Conservation (phyloP, 179 eudicot genomes). For the Vitellaria paradoxa region DNA sequence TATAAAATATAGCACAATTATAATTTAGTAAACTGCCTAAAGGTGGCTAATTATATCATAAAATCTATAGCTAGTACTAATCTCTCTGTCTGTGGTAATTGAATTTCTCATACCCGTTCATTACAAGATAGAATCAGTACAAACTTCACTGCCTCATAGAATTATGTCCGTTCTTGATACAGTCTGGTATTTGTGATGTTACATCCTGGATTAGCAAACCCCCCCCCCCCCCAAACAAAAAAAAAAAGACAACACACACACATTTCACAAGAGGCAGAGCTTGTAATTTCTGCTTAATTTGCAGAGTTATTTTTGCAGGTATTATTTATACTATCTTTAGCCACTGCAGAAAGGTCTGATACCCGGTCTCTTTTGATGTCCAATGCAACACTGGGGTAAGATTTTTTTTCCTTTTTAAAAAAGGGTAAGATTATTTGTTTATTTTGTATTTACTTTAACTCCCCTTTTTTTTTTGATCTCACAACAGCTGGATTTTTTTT, state of each 20-base stretch:
- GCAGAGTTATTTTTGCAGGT: slow-evolving; percentile 38
- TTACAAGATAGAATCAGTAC: background rate
- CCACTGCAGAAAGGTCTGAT: slow-evolving; percentile 38
- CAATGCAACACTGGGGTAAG: slow-evolving; percentile 53
- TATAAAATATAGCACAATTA: no score
- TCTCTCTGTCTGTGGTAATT: background rate
- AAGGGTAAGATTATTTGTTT: no score
- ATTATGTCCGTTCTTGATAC: background rate
- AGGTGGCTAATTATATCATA: background rate
- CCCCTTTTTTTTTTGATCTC: no score
- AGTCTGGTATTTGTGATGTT: background rate
- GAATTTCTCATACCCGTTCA: background rate
- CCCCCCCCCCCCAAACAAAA: no score
- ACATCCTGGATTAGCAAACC: no score
- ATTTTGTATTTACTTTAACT: no score
- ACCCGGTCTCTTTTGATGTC: slow-evolving; percentile 49
- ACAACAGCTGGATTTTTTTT: no score
- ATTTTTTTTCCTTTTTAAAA: slow-evolving; percentile 13
- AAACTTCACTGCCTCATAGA: background rate
- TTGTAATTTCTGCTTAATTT: background rate
- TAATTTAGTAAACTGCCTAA: background rate
- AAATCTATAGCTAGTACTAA: background rate
- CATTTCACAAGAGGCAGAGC: background rate
- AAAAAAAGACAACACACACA: no score
- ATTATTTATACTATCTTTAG: slow-evolving; percentile 25